Percentiles rank a stretch among this genome's conserved stretches.
Evolutionary conservation across 2,329 filamentous ascomycete species (phyloP).

Genomic region (Fusarium longipes): DNA sequence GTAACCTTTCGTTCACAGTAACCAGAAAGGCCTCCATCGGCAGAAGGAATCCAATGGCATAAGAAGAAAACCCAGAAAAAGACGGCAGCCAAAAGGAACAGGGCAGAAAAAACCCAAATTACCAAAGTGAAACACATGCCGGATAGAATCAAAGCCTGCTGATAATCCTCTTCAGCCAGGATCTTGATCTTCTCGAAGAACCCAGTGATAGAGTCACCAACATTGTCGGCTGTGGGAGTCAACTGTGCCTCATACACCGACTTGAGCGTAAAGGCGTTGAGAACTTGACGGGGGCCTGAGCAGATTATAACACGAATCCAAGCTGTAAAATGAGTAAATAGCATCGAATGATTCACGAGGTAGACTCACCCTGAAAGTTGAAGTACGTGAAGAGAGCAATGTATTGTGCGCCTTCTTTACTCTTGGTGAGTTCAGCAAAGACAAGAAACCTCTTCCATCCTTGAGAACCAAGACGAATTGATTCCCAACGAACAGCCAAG

Average conservation of each 20-base stretch:
- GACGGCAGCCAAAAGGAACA: slow-evolving; percentile 79
- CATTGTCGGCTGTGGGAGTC: slow-evolving; percentile 61
- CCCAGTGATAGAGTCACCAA: slow-evolving; percentile 73
- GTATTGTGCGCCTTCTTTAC: slow-evolving; percentile 90
- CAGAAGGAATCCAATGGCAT: slow-evolving; percentile 87
- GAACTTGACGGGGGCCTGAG: slow-evolving; percentile 88
- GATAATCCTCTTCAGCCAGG: slow-evolving; percentile 77
- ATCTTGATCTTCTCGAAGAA: slow-evolving; percentile 86
- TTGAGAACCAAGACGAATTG: slow-evolving; percentile 76
- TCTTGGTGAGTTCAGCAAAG: slow-evolving; percentile 90
- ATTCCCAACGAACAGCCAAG: slow-evolving; percentile 85
- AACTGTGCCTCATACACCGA: slow-evolving; percentile 83
- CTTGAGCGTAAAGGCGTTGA: slow-evolving; percentile 90
- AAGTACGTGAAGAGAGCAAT: slow-evolving; percentile 93
- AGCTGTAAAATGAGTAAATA: slow-evolving; percentile 59
- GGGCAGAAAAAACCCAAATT: slow-evolving; percentile 85
- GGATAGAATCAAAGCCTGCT: slow-evolving; percentile 84
- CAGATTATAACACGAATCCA: slow-evolving; percentile 92
- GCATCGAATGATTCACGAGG: neutral
- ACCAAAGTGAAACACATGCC: slow-evolving; percentile 93
- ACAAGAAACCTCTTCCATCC: slow-evolving; percentile 94
- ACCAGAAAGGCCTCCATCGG: slow-evolving; percentile 81
- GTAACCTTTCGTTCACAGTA: slow-evolving; percentile 96
- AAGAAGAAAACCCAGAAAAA: slow-evolving; percentile 89
- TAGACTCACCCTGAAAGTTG: slow-evolving; percentile 69